Evolutionary conservation across 23 red algal species (phyloP), one percentile per base, ranked within the genome.

Genomic region (Gracilaria caudata): DNA sequence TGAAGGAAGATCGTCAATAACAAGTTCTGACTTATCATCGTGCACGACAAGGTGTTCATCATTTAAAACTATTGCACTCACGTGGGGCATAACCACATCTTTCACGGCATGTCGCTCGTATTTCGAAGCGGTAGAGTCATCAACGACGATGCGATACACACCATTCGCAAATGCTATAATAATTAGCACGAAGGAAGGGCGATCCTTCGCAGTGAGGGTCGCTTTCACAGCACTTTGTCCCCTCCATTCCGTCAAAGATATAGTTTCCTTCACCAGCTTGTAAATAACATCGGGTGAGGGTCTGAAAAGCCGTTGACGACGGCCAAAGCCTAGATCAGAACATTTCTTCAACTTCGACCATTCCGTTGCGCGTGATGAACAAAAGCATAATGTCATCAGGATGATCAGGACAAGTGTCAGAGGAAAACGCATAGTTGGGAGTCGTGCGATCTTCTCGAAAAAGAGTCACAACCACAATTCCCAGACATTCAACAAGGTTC

Each of bases 281-380:
- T 89, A 89, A 51, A 41, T 47, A 7, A 66, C 21, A 24, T 79
- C 74, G 1, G 72, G 17, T 38, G 63, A 44, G 33, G 68, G 65
- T 17, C 56, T 33, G 20, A 59, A 78, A 25, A 68, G 40, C 7
- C 89, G 77, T 33, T 92, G 89, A 77, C 89, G 89, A 4, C 89
- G 89, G 63, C 89, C 65, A 84, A 92, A 92, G 46, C 78, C 68
- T 12, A 84, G 37, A 53, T 92, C 78, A 30, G 60, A 73, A 46
- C 89, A 92, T 34, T 64, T 76, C 45, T 92, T 92, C 21, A 92
- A 40, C 32, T 92, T 83, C 4, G 66, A 82, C 89, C 89, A 92
- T 66, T 92, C 77, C 17, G 80, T 49, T n/a, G 79, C 89, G 13
- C 13, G 6, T 26, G 84, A 47, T 63, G 79, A 30, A 35, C 37